These are phyloP conservation scores for Phytophthora parvispora DNA, from an alignment of 352 stramenopile species.

Conservation along the genomic window DNA sequence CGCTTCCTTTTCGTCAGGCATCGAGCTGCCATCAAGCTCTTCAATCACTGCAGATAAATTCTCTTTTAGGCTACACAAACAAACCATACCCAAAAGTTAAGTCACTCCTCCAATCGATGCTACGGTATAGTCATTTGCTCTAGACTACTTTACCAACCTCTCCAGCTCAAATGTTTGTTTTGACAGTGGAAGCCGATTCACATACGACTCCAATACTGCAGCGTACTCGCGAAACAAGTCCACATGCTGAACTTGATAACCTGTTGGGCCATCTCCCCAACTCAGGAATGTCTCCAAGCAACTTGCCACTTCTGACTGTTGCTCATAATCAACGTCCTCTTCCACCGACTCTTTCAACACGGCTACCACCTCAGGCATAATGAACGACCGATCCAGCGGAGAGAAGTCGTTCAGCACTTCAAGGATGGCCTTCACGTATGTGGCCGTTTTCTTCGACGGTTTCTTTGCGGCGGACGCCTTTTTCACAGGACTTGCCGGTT, in stretches of 20 bases:
- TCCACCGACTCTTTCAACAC: conserved; percentile 15
- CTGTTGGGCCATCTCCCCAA: conserved; percentile 2
- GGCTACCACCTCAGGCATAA: conserved; percentile 12
- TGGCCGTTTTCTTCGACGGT: background rate
- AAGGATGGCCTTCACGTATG: conserved; percentile 5
- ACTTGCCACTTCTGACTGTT: background rate
- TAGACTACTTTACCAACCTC: too few relatives aligned
- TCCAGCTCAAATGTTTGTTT: background rate
- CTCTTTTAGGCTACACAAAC: too few relatives aligned
- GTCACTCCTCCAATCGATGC: too few relatives aligned
- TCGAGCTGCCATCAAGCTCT: too few relatives aligned
- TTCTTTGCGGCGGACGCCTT: too few relatives aligned
- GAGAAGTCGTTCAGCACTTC: conserved; percentile 8
- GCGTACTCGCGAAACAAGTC: conserved; percentile 9
- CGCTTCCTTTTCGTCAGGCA: too few relatives aligned
- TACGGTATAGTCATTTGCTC: too few relatives aligned
- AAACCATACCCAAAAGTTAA: too few relatives aligned
- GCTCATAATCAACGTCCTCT: background rate
- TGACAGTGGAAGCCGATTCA: conserved; percentile 1
- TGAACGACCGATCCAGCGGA: background rate
- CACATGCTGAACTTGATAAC: conserved; percentile 6
- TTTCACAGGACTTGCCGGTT: background rate
- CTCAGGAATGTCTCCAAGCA: conserved; percentile 5
- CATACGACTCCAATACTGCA: conserved; percentile 4
- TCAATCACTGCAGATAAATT: too few relatives aligned